phyloP scores from a whole-genome alignment of 345 rosid genomes.

The Hypericum androsaemum region DNA sequence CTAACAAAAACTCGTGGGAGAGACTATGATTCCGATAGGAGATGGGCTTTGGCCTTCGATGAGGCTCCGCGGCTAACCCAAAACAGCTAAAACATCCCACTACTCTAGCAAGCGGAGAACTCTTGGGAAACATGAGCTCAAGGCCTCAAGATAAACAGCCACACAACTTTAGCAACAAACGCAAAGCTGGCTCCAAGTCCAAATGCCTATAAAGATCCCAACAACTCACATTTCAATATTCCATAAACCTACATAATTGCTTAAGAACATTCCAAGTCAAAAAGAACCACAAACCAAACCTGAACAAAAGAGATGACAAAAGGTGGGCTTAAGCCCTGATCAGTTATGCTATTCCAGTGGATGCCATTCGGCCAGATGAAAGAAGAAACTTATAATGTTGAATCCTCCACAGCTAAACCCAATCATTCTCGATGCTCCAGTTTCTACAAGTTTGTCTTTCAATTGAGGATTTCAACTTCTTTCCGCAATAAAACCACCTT shows the following conservation, averaged over 20 bases:
- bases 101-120: slow-evolving; percentile 41
- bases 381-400: slow-evolving; percentile 35
- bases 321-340: slow-evolving; percentile 46
- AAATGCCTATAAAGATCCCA: no score
- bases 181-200: no score
- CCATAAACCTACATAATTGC: no score
- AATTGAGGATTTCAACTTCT: no score
- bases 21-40: slow-evolving; percentile 24
- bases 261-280: no score
- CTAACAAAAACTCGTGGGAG: slow-evolving; percentile 50
- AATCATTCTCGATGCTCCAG: slow-evolving; percentile 52
- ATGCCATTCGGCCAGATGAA: slow-evolving; percentile 92
- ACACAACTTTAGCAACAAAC: no score
- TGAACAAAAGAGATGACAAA: slow-evolving; percentile 8
- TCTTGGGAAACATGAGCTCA: slow-evolving; percentile 43
- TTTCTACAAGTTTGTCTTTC: neutral
- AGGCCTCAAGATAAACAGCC: neutral
- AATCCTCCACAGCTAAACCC: slow-evolving; percentile 26
- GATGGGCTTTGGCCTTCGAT: slow-evolving; percentile 16
- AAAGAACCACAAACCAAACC: slow-evolving; percentile 13
- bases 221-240: no score
- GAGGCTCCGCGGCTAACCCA: slow-evolving; percentile 38
- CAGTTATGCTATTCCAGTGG: slow-evolving; percentile 51
- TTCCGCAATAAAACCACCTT: no score
- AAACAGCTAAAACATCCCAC: slow-evolving; percentile 95